Base-by-base conservation (phyloP, 202 grass and related monocot species). In the Saccharum hybrid region DNA sequence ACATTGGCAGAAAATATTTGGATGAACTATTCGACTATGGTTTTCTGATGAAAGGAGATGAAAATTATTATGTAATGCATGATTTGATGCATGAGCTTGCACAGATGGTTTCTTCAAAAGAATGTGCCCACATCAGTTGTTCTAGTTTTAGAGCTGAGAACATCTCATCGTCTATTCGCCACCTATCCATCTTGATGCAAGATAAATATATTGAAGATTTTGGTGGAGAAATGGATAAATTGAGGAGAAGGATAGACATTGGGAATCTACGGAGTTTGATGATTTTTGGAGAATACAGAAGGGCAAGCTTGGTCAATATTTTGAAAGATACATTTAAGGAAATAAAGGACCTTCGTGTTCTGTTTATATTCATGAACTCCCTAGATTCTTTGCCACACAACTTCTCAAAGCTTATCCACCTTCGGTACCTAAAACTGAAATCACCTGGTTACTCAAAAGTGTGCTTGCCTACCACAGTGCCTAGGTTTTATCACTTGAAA, bases 41-140 rank as follows among this genome's bases (percentile, higher is more conserved):
- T 71, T 76, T 90, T 86, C 19, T 90, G 2, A 38, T 74, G 1
- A 83, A 78, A 22, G 38, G 4, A 12, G 3, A 22, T 15, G 7
- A 30, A 9, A 4, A 14, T 1, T 1, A 19, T 57, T 89, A 87
- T 68, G 33, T 77, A 1, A 41, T 91, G 37, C 89, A 91, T 63
- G 89, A 85, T 18, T 45, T 91, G 30, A 1, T 91, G 0, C 81
- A 82, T 41, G 71, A 85, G 4, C 66, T 91, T 14, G 23, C 71
- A 8, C 15, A 7, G 8, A 57, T 1, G 23, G 15, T 87, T 84
- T 88, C 89, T 14, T 33, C 30, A 64, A 9, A 81, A 37, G 85
- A 75, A 45, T 76, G 77, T 31, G 2, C 30, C 0, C 41, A 48
- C 14, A 81, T 79, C 2, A 45, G 9, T 52, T 30, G 16, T 45